These are phyloP conservation scores for Diaporthe helianthi DNA, from an alignment of 2,329 filamentous ascomycete species.

Conservation along the genomic window DNA sequence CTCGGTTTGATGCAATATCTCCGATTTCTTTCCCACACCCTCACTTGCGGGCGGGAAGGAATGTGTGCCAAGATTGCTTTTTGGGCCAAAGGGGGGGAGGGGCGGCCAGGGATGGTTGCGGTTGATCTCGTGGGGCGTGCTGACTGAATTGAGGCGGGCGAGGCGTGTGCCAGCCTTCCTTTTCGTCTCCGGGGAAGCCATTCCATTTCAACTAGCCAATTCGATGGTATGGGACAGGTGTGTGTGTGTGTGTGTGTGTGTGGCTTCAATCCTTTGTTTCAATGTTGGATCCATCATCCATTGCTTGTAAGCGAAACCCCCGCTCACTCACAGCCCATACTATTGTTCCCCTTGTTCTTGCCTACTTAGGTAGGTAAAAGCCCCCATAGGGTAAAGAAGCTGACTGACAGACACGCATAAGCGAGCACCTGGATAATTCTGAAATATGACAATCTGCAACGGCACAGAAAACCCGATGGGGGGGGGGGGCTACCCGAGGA, in stretches of 20 bases:
- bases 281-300: too few species aligned
- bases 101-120: too few species aligned
- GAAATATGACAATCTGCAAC: neutral
- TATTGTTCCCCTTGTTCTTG: neutral
- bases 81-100: too few species aligned
- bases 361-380: too few species aligned
- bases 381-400: slow-evolving; percentile 11
- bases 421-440: neutral
- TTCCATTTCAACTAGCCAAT: neutral
- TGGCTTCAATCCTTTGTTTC: neutral
- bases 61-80: neutral
- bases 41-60: neutral
- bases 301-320: neutral
- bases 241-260: neutral
- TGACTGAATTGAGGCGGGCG: neutral
- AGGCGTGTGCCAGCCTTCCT: neutral
- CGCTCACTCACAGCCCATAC: neutral
- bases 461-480: neutral
- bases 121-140: neutral
- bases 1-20: neutral
- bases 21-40: neutral
- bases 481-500: neutral
- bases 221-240: neutral
- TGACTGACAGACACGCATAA: neutral
- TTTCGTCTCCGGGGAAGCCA: slow-evolving; percentile 4